phyloP scores from a whole-genome alignment of 352 stramenopile genomes.

The Hyaloperonospora arabidopsidis region DNA sequence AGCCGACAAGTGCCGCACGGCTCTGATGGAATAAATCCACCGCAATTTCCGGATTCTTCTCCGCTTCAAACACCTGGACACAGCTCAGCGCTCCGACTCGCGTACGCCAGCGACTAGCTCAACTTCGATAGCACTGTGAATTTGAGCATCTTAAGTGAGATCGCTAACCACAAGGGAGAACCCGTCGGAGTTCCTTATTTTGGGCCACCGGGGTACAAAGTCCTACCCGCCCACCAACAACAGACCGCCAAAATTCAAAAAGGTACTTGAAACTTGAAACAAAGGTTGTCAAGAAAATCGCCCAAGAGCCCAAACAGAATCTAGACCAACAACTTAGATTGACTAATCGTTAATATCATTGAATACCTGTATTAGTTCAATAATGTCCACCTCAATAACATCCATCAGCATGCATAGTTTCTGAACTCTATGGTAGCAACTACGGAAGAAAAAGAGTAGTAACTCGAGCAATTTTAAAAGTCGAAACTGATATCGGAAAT shows the following conservation, averaged over 20 bases:
- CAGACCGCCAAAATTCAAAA: background rate
- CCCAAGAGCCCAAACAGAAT: no score
- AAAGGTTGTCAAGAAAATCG: conserved; percentile 1
- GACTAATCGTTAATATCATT: no score
- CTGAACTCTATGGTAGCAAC: no score
- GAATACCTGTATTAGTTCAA: background rate
- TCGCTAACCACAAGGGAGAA: background rate
- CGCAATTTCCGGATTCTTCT: background rate
- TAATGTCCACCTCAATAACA: conserved; percentile 1
- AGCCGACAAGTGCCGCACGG: background rate
- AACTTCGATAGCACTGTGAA: conserved; percentile 2
- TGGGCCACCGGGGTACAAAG: no score
- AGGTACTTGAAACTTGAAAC: background rate
- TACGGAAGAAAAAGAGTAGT: background rate
- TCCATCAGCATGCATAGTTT: conserved; percentile 3
- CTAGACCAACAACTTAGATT: no score
- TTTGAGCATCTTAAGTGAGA: conserved; percentile 1
- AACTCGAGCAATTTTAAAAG: background rate
- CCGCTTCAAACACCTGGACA: conserved; percentile 1
- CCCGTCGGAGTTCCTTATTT: background rate
- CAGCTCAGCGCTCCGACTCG: conserved; percentile 2
- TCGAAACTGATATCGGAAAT: conserved; percentile 1
- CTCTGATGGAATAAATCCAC: background rate
- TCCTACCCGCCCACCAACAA: no score
- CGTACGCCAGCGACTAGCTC: background rate